phyloP scores from a whole-genome alignment of 106 monocot genomes.

The Triglochin maritima region DNA sequence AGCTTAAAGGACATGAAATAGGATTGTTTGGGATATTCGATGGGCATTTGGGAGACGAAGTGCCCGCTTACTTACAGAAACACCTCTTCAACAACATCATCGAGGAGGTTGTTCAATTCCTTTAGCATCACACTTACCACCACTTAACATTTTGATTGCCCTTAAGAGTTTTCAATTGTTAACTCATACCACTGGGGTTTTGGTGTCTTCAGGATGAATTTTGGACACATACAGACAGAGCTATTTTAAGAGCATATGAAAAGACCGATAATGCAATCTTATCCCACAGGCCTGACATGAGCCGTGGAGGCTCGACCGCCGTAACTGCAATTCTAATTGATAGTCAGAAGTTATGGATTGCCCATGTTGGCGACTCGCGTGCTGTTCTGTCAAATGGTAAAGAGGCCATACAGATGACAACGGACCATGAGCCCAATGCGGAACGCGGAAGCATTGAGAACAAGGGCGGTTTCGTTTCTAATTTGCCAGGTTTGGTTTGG shows the following conservation, averaged over 20 bases:
- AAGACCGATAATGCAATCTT: slow-evolving; percentile 80
- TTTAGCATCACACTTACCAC: background rate
- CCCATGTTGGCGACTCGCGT: slow-evolving; percentile 80
- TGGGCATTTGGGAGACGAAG: slow-evolving; percentile 71
- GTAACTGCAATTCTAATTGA: slow-evolving; percentile 76
- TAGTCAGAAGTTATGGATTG: slow-evolving; percentile 55
- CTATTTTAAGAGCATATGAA: slow-evolving; percentile 71
- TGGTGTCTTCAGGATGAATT: slow-evolving; percentile 50
- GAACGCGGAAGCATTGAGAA: slow-evolving; percentile 71
- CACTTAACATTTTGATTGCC: background rate
- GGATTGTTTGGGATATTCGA: slow-evolving; percentile 83
- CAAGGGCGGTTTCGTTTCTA: slow-evolving; percentile 86
- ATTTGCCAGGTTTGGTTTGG: slow-evolving; percentile 58
- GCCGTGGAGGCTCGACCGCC: slow-evolving; percentile 82
- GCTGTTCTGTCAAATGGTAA: slow-evolving; percentile 56
- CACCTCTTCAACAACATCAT: slow-evolving; percentile 75
- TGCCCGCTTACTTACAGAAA: slow-evolving; percentile 66
- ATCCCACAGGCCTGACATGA: slow-evolving; percentile 52
- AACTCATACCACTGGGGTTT: background rate
- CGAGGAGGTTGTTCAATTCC: slow-evolving; percentile 37
- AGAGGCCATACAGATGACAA: slow-evolving; percentile 44
- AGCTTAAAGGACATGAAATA: slow-evolving; percentile 41
- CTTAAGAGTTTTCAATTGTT: background rate
- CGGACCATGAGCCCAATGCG: slow-evolving; percentile 66
- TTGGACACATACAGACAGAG: slow-evolving; percentile 54